Conservation (phyloP, 1,284 basidiomycete species). For the Filobasidium uniguttulatum region DNA sequence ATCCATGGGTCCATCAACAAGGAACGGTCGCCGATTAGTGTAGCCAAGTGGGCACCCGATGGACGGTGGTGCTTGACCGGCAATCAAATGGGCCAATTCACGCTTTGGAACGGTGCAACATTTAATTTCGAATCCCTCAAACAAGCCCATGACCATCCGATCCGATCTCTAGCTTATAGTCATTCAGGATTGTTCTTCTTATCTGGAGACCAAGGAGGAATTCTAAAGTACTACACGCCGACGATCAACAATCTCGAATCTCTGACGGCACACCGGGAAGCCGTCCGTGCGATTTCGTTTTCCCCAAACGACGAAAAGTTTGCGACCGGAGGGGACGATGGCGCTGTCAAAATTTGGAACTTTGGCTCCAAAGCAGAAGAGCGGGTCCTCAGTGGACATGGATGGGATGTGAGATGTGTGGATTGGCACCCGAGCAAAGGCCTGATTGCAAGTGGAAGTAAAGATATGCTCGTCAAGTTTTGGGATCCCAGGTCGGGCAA, state of each 20-base stretch:
- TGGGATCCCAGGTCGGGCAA: slow-evolving; percentile 92
- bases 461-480: slow-evolving; percentile 97
- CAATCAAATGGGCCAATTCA: slow-evolving; percentile 93
- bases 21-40: slow-evolving; percentile 89
- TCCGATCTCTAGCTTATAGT: slow-evolving; percentile 78
- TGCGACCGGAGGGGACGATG: slow-evolving; percentile 88
- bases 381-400: slow-evolving; percentile 75
- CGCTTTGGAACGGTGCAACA: slow-evolving; percentile 94
- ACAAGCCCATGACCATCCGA: slow-evolving; percentile 89
- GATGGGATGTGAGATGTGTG: slow-evolving; percentile 97
- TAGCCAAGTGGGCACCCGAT: slow-evolving; percentile 96
- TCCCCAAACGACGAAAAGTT: slow-evolving; percentile 83
- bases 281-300: slow-evolving; percentile 79
- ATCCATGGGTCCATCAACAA: slow-evolving; percentile 98
- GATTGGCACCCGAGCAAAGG: slow-evolving; percentile 98
- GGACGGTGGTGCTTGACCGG: slow-evolving; percentile 83
- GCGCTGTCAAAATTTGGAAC: slow-evolving; percentile 84
- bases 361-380: slow-evolving; percentile 86
- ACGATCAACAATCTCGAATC: slow-evolving; percentile 98
- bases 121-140: slow-evolving; percentile 99
- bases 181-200: slow-evolving; percentile 83
- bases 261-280: slow-evolving; percentile 78
- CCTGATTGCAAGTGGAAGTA: slow-evolving; percentile 80
- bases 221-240: slow-evolving; percentile 97
- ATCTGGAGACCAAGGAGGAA: slow-evolving; percentile 80